These are phyloP conservation scores for Termitomyces sp. DNA, from an alignment of 768 basidiomycete species.

Conservation along the genomic window DNA sequence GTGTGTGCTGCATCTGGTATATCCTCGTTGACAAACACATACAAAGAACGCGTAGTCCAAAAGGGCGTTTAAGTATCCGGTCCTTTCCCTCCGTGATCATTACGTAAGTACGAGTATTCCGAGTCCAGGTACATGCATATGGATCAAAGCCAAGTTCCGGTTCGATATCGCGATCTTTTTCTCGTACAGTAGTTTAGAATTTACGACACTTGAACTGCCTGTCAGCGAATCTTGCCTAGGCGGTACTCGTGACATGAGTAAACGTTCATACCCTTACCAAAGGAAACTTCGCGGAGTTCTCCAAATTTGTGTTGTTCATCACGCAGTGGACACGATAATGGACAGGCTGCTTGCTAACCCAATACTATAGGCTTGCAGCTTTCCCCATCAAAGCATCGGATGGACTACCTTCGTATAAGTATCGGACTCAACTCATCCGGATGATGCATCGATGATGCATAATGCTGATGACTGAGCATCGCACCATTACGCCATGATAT, in stretches of 20 bases:
- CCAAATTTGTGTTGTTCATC: not conserved
- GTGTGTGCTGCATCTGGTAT: too few relatives aligned
- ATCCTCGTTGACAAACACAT: too few relatives aligned
- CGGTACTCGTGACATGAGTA: not conserved
- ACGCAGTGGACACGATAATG: not conserved
- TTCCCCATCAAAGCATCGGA: not conserved
- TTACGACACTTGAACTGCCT: not conserved
- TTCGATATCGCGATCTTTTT: not conserved
- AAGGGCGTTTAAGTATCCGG: too few relatives aligned
- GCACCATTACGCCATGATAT: not conserved
- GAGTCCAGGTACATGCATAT: too few relatives aligned
- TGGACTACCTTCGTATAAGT: too few relatives aligned
- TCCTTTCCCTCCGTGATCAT: too few relatives aligned
- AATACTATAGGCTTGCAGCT: not conserved
- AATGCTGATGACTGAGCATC: not conserved
- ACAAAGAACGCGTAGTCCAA: not conserved
- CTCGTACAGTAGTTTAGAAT: too few relatives aligned
- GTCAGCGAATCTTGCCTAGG: not conserved
- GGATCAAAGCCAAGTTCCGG: not conserved
- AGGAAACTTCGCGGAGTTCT: not conserved
- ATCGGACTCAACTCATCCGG: too few relatives aligned
- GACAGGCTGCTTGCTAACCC: not conserved
- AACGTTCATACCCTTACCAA: not conserved
- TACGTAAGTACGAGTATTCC: too few relatives aligned
- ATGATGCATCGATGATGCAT: too few relatives aligned